These are phyloP conservation scores for Plectranthus barbatus DNA, from an alignment of 257 asterid species.

Conservation along the genomic window DNA sequence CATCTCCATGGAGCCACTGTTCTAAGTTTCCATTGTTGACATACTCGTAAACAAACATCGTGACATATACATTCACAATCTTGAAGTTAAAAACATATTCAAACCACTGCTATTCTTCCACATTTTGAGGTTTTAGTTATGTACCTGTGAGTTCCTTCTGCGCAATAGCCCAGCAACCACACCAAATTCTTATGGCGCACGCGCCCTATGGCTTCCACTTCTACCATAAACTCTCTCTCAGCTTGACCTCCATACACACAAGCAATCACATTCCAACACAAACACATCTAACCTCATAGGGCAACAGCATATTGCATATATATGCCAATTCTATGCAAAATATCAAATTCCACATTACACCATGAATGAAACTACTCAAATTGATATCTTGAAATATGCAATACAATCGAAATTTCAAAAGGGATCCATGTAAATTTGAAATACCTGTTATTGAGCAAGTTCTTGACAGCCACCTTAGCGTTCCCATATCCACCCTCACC, in stretches of 20 bases:
- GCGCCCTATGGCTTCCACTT: constrained; percentile 89
- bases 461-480: constrained; percentile 63
- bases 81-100: not conserved
- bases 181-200: constrained; percentile 88
- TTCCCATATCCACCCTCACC: no score
- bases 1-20: no score
- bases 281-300: not conserved
- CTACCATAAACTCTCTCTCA: constrained; percentile 87
- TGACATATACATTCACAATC: constrained; percentile 4
- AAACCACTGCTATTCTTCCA: not conserved
- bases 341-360: no score
- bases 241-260: constrained; percentile 73
- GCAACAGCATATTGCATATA: no score
- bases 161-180: constrained; percentile 86
- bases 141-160: constrained; percentile 85
- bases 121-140: no score
- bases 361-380: no score
- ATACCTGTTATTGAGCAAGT: constrained; percentile 81
- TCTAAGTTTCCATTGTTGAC: no score
- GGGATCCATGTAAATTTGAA: no score
- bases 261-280: not conserved
- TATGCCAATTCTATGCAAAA: no score
- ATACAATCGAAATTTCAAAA: no score
- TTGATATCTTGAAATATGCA: no score
- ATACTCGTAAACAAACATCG: constrained; percentile 88